Conservation (phyloP, 495 filamentous ascomycete genomes). For the Xylaria acuta region DNA sequence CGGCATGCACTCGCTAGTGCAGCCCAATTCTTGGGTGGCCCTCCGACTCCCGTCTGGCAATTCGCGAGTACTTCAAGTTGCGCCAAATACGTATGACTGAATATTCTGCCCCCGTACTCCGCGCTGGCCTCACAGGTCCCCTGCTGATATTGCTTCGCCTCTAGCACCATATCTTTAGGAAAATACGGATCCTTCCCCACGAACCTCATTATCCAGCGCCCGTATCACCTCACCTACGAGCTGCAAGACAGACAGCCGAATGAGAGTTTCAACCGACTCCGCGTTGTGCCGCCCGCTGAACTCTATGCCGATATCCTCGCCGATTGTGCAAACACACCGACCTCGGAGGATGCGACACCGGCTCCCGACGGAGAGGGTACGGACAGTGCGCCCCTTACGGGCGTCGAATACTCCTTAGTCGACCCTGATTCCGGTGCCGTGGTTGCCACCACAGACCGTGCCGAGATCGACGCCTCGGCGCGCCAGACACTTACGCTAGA, state of each 20-base stretch:
- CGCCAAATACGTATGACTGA: slow-evolving; percentile 75
- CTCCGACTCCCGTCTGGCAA: slow-evolving; percentile 72
- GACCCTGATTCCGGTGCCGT: slow-evolving; percentile 58
- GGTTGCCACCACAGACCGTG: slow-evolving; percentile 77
- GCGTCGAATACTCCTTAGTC: slow-evolving; percentile 50
- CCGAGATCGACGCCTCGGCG: slow-evolving; percentile 78
- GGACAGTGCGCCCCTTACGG: slow-evolving; percentile 36
- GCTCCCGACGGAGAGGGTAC: slow-evolving; percentile 43
- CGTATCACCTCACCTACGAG: slow-evolving; percentile 90
- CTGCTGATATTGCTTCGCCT: slow-evolving; percentile 7
- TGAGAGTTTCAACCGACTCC: slow-evolving; percentile 64
- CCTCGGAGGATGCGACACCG: slow-evolving; percentile 42
- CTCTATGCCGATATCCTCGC: slow-evolving; percentile 80
- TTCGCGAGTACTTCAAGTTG: slow-evolving; percentile 67
- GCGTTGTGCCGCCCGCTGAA: slow-evolving; percentile 81
- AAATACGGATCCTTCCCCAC: slow-evolving; percentile 89
- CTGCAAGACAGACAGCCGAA: slow-evolving; percentile 70
- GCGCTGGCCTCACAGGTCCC: slow-evolving; percentile 29
- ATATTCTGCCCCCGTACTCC: slow-evolving; percentile 27
- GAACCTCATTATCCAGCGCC: slow-evolving; percentile 85
- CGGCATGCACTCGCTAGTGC: slow-evolving; percentile 53
- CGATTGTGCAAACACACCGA: slow-evolving; percentile 49
- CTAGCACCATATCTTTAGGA: slow-evolving; percentile 79
- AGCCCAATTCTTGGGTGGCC: slow-evolving; percentile 67
- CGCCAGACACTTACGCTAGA: slow-evolving; percentile 81